Evolutionary conservation across 2,329 filamentous ascomycete genomes (phyloP), one percentile per base, ranked within the genome.

Genomic region (Colletotrichum coccodes): DNA sequence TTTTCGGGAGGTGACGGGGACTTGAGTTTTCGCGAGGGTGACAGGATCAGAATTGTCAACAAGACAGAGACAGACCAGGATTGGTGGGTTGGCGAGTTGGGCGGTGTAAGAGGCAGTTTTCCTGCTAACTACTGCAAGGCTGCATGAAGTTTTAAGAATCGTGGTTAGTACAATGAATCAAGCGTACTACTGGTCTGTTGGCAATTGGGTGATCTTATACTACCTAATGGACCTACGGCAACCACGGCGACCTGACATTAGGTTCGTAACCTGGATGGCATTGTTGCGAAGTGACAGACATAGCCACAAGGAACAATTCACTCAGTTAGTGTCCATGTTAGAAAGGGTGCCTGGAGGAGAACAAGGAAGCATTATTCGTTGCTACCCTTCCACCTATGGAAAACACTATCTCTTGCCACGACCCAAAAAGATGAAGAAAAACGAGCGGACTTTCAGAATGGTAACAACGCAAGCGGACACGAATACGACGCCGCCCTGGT

Each of bases 41-140:
- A 96, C 75, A 85, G 87, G 57, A 97, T 97, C 73, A 88, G 86
- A 52, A 90, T 97, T 4, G 76, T 94, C 36, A 93, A 93, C 82
- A 94, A 92, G 82, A 96, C 94, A 3, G 87, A 89, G 7, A 94
- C 91, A 70, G 91, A 89, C 26, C 92, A 96, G 79, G 94, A 96
- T 76, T 97, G 94, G 93, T 97, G 94, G 94, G 88, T 93, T 70
- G 94, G 94, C 14, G 93, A 96, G 78, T 71, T 95, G 16, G 83
- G 84, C 46, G 93, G 93, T 0, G 78, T 83, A 30, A 87, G 85
- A 75, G 94, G 94, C 4, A 90, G 84, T 72, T 97, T 97, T 76
- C 94, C 94, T 1, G 94, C 94, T 7, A 97, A 97, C 79, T 97
- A 97, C 80, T 93, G 91, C 75, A 86, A 86, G 73, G 65, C 77